These are phyloP conservation scores for Musa itinerans DNA, from an alignment of 176 grass and related monocot species.

Conservation along the genomic window DNA sequence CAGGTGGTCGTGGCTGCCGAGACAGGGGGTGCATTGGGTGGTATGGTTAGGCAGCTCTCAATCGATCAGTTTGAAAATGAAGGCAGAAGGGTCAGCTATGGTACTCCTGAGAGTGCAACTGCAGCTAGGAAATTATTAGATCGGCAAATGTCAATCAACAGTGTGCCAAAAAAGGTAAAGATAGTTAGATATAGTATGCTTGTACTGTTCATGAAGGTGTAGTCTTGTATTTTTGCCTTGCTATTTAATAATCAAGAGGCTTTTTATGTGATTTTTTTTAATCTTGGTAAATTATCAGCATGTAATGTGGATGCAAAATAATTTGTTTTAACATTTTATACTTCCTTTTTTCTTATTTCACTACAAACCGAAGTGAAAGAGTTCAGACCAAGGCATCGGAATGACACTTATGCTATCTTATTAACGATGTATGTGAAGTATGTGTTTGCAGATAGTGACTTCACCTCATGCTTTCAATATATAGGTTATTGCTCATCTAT, in stretches of 20 bases:
- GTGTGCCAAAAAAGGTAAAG: conserved; percentile 38
- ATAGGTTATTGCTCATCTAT: conserved; percentile 78
- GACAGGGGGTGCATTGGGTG: conserved; percentile 43
- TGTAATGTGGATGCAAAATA: no score
- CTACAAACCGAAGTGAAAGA: neutral
- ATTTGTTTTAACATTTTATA: no score
- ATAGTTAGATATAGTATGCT: neutral
- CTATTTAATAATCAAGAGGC: neutral
- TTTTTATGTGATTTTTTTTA: neutral
- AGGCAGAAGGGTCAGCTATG: conserved; percentile 52
- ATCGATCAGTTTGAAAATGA: conserved; percentile 65
- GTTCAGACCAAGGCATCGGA: no score
- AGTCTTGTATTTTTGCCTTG: neutral
- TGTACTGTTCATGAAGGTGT: neutral
- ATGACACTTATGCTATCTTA: neutral
- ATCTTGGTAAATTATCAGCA: neutral
- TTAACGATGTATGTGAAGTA: neutral
- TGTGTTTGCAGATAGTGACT: neutral
- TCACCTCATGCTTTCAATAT: neutral
- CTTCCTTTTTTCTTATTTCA: no score
- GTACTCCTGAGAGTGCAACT: conserved; percentile 40
- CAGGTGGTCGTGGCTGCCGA: conserved; percentile 47
- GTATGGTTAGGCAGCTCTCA: conserved; percentile 47
- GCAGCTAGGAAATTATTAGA: conserved; percentile 46
- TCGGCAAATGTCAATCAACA: conserved; percentile 47